These are phyloP conservation scores for Pythium aristosporum DNA, from an alignment of 352 stramenopile species.

Conservation along the genomic window DNA sequence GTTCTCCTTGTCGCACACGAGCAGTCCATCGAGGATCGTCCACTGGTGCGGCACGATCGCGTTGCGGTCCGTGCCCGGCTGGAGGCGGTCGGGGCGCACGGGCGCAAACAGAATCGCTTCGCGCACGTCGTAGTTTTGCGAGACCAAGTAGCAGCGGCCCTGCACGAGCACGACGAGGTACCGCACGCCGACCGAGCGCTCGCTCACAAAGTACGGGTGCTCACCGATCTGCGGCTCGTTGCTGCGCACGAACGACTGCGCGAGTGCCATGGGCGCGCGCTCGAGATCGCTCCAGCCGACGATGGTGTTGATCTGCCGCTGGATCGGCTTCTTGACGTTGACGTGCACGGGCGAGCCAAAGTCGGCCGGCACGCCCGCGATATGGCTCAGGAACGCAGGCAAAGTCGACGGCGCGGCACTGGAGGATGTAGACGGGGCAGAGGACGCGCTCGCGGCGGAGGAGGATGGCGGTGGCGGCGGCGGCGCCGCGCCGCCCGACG, in stretches of 20 bases:
- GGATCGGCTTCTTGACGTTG: conserved; percentile 75
- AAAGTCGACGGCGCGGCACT: background rate
- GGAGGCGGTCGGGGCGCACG: conserved; percentile 70
- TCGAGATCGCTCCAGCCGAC: conserved; percentile 79
- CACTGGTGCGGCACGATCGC: conserved; percentile 79
- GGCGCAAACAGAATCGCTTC: conserved; percentile 78
- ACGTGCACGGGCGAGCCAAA: conserved; percentile 64
- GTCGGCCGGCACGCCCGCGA: conserved; percentile 49
- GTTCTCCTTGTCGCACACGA: conserved; percentile 82
- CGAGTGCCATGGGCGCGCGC: conserved; percentile 69
- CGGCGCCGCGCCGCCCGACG: background rate
- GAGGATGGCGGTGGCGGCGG: background rate
- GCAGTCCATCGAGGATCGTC: conserved; percentile 83
- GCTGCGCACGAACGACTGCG: conserved; percentile 62
- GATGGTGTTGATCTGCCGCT: conserved; percentile 81
- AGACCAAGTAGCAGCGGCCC: conserved; percentile 79
- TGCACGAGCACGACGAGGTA: conserved; percentile 79
- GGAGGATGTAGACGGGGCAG: conserved; percentile 1
- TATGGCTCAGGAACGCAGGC: conserved; percentile 16
- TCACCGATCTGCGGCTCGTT: conserved; percentile 79
- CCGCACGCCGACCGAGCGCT: conserved; percentile 73
- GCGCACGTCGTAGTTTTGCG: conserved; percentile 82
- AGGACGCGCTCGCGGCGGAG: background rate
- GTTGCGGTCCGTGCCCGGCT: conserved; percentile 72
- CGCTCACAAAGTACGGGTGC: conserved; percentile 85